Conservation (phyloP, 1,139 yeast genomes). For the Keqinozyma sinolaborantium region DNA sequence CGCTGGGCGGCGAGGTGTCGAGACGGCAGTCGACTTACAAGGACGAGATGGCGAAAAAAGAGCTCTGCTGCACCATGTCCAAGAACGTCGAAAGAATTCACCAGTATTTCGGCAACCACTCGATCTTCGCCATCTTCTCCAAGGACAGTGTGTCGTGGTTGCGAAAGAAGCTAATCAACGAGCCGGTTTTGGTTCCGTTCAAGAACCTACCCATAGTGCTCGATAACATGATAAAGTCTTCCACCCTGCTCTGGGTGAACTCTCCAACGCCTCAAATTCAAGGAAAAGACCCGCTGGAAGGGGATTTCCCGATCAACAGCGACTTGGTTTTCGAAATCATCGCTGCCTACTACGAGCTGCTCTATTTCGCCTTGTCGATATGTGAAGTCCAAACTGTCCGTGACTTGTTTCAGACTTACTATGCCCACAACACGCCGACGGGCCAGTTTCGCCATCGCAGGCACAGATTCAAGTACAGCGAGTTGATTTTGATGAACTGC, state of each 20-base stretch:
- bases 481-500: slow-evolving; percentile 28
- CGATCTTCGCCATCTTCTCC: slow-evolving; percentile 32
- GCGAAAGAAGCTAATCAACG: slow-evolving; percentile 21
- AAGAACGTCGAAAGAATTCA: neutral
- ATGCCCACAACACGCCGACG: slow-evolving; percentile 4
- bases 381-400: slow-evolving; percentile 14
- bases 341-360: slow-evolving; percentile 17
- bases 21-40: too few species aligned
- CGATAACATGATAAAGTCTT: slow-evolving; percentile 16
- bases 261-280: slow-evolving; percentile 23
- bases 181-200: slow-evolving; percentile 25
- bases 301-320: slow-evolving; percentile 28
- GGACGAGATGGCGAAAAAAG: slow-evolving; percentile 4
- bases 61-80: neutral
- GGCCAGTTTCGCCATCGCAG: slow-evolving; percentile 2
- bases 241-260: slow-evolving; percentile 27
- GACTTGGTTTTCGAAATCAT: slow-evolving; percentile 23
- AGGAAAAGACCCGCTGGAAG: slow-evolving; percentile 15
- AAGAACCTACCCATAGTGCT: slow-evolving; percentile 27
- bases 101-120: slow-evolving; percentile 31
- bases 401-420: slow-evolving; percentile 20
- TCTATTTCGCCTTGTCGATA: slow-evolving; percentile 10
- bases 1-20: too few species aligned
- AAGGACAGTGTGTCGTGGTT: slow-evolving; percentile 32
- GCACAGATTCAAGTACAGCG: slow-evolving; percentile 21